phyloP scores from a whole-genome alignment of 2,329 filamentous ascomycete genomes.

The Talaromyces albobiverticillius region DNA sequence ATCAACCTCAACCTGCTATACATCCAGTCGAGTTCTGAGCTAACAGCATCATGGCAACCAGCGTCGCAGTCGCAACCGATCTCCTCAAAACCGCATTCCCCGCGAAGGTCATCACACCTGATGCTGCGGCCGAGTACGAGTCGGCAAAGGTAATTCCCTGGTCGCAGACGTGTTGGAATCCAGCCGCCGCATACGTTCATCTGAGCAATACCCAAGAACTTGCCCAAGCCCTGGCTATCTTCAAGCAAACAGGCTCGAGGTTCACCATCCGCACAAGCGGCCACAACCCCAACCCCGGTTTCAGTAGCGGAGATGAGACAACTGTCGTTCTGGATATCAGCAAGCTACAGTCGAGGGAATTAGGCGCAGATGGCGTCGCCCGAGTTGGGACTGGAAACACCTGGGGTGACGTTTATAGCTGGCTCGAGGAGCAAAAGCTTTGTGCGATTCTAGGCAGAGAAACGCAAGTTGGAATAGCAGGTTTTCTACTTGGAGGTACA shows the following conservation, averaged over 20 bases:
- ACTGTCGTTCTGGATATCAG: not conserved
- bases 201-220: not conserved
- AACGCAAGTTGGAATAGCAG: conserved; percentile 3
- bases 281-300: not conserved
- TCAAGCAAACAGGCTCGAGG: not conserved
- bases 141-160: not conserved
- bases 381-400: not conserved
- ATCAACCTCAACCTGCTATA: too few relatives aligned
- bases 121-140: not conserved
- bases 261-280: not conserved
- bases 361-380: not conserved
- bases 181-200: not conserved
- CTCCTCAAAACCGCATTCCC: not conserved
- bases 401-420: conserved; percentile 5
- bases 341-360: not conserved
- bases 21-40: too few relatives aligned
- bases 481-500: not conserved
- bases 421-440: not conserved
- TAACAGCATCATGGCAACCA: not conserved
- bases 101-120: not conserved
- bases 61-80: not conserved
- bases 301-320: not conserved
- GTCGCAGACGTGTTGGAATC: not conserved
- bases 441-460: conserved; percentile 1
- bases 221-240: not conserved